Evolutionary conservation across 768 basidiomycete genomes (phyloP).

Genomic region (Suillus decipiens): DNA sequence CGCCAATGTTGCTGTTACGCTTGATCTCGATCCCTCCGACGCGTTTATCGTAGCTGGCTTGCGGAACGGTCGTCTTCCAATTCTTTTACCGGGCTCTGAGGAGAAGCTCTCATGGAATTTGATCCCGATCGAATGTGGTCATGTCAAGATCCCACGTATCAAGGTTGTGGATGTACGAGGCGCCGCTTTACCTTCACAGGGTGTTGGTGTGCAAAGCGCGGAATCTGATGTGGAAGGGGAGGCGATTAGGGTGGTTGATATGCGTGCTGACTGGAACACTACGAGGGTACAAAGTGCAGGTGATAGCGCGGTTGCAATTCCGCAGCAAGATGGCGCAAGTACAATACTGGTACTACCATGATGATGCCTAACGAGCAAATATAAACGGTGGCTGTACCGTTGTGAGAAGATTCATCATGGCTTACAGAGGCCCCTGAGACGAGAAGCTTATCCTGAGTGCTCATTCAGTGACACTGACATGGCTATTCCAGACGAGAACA

Average conservation of each 20-base stretch:
- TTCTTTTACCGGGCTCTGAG: slow-evolving; percentile 75
- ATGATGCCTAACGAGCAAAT: neutral
- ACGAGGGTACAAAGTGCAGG: slow-evolving; percentile 15
- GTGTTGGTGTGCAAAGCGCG: slow-evolving; percentile 24
- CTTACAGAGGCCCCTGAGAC: slow-evolving; percentile 6
- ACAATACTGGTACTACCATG: slow-evolving; percentile 24
- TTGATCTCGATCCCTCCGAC: slow-evolving; percentile 69
- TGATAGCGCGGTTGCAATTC: slow-evolving; percentile 13
- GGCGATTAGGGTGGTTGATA: slow-evolving; percentile 54
- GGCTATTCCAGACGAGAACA: slow-evolving; percentile 50
- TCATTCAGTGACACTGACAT: slow-evolving; percentile 15
- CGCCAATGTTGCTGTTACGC: slow-evolving; percentile 67
- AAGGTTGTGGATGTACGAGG: slow-evolving; percentile 57
- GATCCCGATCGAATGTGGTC: slow-evolving; percentile 75
- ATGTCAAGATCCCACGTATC: slow-evolving; percentile 61
- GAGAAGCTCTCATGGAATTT: slow-evolving; percentile 66
- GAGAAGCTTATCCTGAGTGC: neutral
- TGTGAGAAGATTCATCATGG: neutral
- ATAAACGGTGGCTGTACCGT: neutral
- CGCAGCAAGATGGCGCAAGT: slow-evolving; percentile 5
- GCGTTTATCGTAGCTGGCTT: slow-evolving; percentile 84
- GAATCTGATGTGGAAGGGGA: slow-evolving; percentile 45
- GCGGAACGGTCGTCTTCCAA: slow-evolving; percentile 62
- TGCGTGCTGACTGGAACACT: slow-evolving; percentile 41
- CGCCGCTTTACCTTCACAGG: slow-evolving; percentile 30